Percentiles rank a stretch among this genome's conserved stretches.
Conservation (phyloP, 2,329 filamentous ascomycete species). For the Fusarium abutilonis region DNA sequence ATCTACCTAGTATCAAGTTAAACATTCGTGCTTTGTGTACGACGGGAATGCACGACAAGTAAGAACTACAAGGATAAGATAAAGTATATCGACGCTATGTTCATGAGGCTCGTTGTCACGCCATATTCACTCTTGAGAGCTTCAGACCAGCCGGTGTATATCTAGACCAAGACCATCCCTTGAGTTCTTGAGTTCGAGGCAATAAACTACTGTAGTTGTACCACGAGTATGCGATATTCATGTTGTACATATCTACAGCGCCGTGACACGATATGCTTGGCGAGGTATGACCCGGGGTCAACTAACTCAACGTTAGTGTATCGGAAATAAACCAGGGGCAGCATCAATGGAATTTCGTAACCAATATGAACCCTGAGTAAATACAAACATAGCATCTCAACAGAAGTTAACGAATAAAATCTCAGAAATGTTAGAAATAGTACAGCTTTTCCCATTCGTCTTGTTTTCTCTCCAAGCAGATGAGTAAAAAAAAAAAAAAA, state of each 20-base stretch:
- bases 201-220: background rate
- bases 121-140: slow-evolving; percentile 6
- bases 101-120: slow-evolving; percentile 1
- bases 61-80: background rate
- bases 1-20: background rate
- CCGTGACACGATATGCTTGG: background rate
- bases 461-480: background rate
- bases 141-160: background rate
- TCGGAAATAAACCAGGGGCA: slow-evolving; percentile 33
- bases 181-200: background rate
- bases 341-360: slow-evolving; percentile 13
- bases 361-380: slow-evolving; percentile 7
- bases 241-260: background rate
- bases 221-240: background rate
- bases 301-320: background rate
- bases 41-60: slow-evolving; percentile 5
- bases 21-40: background rate
- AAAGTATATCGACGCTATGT: slow-evolving; percentile 3
- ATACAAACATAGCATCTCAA: background rate
- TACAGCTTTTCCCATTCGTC: background rate
- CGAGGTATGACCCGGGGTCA: slow-evolving; percentile 16
- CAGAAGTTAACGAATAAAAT: background rate
- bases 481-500: background rate
- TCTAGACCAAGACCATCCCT: background rate
- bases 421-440: background rate